These are phyloP conservation scores for Scortechinia acanthostroma DNA, from an alignment of 2,329 filamentous ascomycete species.

Conservation along the genomic window DNA sequence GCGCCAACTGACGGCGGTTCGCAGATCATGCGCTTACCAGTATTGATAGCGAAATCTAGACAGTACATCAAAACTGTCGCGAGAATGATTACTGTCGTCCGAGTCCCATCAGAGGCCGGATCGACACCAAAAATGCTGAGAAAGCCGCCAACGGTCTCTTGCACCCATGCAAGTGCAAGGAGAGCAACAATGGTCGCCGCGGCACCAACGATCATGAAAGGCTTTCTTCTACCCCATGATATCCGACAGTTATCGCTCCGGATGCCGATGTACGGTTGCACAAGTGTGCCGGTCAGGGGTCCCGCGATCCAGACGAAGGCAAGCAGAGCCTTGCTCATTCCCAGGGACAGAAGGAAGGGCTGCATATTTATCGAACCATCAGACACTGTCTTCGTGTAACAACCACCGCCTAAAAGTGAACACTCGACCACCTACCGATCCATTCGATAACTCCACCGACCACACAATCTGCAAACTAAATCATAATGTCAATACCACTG, in stretches of 20 bases:
- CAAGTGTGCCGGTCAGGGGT: constrained; percentile 69
- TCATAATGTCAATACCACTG: too few relatives aligned
- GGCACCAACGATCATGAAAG: constrained; percentile 71
- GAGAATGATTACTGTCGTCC: constrained; percentile 62
- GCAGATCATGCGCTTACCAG: constrained; percentile 41
- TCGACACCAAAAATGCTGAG: constrained; percentile 67
- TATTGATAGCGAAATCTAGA: constrained; percentile 91
- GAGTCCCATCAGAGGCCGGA: constrained; percentile 55
- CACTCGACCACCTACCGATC: constrained; percentile 47
- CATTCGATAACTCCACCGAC: constrained; percentile 91
- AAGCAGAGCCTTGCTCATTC: constrained; percentile 75
- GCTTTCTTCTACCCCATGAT: constrained; percentile 71
- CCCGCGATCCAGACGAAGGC: constrained; percentile 81
- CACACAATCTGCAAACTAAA: constrained; percentile 82
- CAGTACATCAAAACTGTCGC: constrained; percentile 84
- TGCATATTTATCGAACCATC: too few relatives aligned
- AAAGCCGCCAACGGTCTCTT: constrained; percentile 63
- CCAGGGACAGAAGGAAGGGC: constrained; percentile 72
- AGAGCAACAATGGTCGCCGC: constrained; percentile 61
- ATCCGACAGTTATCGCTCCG: constrained; percentile 72
- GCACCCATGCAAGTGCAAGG: constrained; percentile 67
- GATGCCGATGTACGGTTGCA: constrained; percentile 79
- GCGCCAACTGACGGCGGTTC: background rate
- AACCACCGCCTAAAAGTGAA: too few relatives aligned
- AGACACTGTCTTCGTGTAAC: too few relatives aligned